Evolutionary conservation across 192 early-diverging fungal species (phyloP).

Genomic region (Linnemannia zychae): DNA sequence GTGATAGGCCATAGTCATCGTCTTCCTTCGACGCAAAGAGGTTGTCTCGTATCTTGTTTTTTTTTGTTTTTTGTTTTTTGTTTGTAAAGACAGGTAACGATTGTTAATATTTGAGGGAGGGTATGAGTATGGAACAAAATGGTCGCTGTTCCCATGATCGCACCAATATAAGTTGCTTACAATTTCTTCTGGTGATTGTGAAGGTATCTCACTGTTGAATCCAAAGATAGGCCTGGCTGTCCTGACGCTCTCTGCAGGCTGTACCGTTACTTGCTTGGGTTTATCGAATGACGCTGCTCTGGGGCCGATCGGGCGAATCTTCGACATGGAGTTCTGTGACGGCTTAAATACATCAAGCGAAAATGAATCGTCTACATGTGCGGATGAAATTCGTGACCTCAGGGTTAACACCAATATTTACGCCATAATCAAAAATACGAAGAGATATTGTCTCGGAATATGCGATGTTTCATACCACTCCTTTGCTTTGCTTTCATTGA

Average conservation of each 20-base stretch:
- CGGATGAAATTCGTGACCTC: not conserved
- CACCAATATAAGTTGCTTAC: conserved; percentile 3
- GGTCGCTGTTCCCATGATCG: not conserved
- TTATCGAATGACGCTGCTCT: not conserved
- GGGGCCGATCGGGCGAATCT: not conserved
- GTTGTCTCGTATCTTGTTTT: conserved; percentile 31
- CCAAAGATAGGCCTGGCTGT: conserved; percentile 17
- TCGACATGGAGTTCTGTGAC: not conserved
- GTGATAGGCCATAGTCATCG: conserved; percentile 20
- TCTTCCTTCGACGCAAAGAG: conserved; percentile 15
- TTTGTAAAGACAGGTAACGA: not conserved
- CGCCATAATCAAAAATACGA: not conserved
- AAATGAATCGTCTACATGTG: not conserved
- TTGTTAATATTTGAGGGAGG: no score
- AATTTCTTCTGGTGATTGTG: conserved; percentile 35
- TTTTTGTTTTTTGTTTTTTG: not conserved
- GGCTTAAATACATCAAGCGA: not conserved
- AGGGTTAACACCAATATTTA: not conserved
- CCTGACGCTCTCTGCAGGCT: not conserved
- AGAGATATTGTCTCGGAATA: not conserved
- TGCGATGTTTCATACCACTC: conserved; percentile 4
- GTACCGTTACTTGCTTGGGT: not conserved
- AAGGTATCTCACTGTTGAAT: conserved; percentile 28
- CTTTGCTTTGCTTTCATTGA: conserved; percentile 10
- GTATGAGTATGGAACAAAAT: no score